Evolutionary conservation across 108 stramenopile species (phyloP).

Genomic region (Schizochytrium sp.): DNA sequence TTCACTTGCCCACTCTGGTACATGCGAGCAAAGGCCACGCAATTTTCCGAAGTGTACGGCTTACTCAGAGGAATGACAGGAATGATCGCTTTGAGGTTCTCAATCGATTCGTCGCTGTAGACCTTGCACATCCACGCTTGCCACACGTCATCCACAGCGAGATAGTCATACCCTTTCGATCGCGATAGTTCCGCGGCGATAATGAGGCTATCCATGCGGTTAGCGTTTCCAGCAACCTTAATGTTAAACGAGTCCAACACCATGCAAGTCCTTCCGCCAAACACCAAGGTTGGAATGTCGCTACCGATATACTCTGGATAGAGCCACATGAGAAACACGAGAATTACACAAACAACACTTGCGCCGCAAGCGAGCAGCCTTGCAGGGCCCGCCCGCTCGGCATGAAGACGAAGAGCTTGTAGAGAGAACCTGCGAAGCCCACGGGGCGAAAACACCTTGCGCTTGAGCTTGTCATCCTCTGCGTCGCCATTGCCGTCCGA

Average conservation of each 20-base stretch:
- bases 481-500: no score
- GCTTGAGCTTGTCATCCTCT: no score
- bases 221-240: neutral
- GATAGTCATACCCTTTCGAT: neutral
- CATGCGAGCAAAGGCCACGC: no score
- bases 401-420: no score
- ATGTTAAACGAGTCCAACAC: neutral
- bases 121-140: neutral
- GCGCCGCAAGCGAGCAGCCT: neutral
- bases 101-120: neutral
- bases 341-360: neutral
- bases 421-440: no score
- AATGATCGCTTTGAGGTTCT: neutral
- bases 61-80: neutral
- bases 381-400: no score
- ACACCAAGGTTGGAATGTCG: neutral
- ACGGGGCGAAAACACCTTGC: no score
- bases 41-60: neutral
- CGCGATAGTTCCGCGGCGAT: neutral
- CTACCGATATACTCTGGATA: neutral
- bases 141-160: neutral
- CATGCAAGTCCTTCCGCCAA: neutral
- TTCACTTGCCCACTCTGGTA: no score
- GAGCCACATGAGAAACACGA: neutral
- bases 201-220: neutral